These are phyloP conservation scores for Mucor irregularis DNA, from an alignment of 371 early-diverging fungal genomes.

Conservation along the genomic window DNA sequence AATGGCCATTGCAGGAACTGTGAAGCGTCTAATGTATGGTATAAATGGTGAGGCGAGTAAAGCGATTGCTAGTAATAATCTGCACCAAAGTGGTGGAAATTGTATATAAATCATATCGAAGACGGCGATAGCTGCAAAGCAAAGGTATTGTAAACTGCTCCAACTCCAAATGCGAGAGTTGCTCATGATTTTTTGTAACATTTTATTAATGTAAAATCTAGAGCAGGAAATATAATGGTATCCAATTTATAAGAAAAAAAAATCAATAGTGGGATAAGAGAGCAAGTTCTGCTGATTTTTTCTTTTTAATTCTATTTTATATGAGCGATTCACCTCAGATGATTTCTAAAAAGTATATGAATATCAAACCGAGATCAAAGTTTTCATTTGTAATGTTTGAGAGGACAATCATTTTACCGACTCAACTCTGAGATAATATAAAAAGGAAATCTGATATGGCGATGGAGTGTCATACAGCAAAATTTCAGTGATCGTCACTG, in stretches of 20 bases:
- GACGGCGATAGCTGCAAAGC: constrained; percentile 19
- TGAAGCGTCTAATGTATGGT: constrained; percentile 50
- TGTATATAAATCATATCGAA: constrained; percentile 31
- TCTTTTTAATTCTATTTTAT: too few species aligned
- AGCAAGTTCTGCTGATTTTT: too few species aligned
- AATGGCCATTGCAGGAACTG: constrained; percentile 59
- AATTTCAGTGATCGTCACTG: too few species aligned
- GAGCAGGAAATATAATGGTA: not conserved
- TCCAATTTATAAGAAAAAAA: not conserved
- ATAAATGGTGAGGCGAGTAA: constrained; percentile 26
- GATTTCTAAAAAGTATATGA: too few species aligned
- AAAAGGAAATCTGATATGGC: too few species aligned
- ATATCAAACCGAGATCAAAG: too few species aligned
- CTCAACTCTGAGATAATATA: too few species aligned
- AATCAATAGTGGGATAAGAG: too few species aligned
- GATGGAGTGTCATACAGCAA: too few species aligned
- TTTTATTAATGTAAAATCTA: not conserved
- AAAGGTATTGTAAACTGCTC: constrained; percentile 20
- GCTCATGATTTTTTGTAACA: not conserved
- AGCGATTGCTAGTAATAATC: constrained; percentile 21
- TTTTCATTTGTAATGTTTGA: not conserved
- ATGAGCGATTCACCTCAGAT: too few species aligned
- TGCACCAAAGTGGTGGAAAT: constrained; percentile 27
- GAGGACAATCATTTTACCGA: not conserved
- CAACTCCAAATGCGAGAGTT: not conserved